phyloP scores from a whole-genome alignment of 441 rosid species.

The Isatis lusitanica region DNA sequence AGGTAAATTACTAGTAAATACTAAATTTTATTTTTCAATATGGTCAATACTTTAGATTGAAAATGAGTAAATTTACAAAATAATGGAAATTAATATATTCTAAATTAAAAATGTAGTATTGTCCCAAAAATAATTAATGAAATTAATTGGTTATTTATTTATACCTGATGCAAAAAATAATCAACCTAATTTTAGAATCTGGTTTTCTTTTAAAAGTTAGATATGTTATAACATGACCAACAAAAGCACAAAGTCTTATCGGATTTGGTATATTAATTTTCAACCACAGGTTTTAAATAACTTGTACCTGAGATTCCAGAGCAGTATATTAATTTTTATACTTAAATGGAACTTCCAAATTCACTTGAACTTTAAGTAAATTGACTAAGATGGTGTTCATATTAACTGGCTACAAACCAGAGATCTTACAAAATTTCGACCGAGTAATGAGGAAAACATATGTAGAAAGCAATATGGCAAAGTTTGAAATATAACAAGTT shows the following conservation, averaged over 20 bases:
- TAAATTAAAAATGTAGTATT: neutral
- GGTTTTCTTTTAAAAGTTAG: neutral
- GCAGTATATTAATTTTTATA: neutral
- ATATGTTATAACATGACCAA: neutral
- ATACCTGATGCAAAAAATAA: neutral
- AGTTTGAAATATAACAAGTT: neutral
- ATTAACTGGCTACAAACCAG: neutral
- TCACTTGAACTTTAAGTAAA: neutral
- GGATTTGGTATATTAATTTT: neutral
- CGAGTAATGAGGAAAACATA: neutral
- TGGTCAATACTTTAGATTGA: neutral
- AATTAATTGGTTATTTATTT: neutral
- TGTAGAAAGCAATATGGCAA: neutral
- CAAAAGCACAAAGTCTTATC: neutral
- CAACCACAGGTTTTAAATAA: neutral
- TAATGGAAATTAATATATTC: neutral
- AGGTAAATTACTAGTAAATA: too few relatives aligned
- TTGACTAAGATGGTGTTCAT: neutral
- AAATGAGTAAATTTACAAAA: neutral
- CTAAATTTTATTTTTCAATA: neutral
- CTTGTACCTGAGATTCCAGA: neutral
- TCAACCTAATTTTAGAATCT: neutral
- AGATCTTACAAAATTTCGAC: neutral
- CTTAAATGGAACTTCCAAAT: neutral
- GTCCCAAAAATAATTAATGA: neutral